Base-by-base conservation (phyloP, 2,329 filamentous ascomycete species). In the Arthroderma uncinatum region DNA sequence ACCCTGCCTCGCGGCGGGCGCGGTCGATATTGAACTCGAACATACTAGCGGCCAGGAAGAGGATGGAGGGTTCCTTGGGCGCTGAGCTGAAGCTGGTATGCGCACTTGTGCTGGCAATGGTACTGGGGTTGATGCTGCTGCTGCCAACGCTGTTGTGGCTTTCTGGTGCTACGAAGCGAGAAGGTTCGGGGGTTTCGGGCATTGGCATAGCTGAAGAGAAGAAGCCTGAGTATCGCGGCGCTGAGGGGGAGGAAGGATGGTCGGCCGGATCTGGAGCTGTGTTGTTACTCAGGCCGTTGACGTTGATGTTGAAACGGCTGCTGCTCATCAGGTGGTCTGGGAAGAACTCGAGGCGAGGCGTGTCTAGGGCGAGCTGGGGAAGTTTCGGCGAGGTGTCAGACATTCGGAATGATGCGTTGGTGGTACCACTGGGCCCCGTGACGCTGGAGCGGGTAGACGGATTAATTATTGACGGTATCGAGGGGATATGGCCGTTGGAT, bases 21-120 rank as follows among this genome's bases (percentile, higher is more conserved):
- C 87, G 89, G 67, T 92, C 88, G 67, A 97, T 97, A 66, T 95
- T 94, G 75, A 97, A 98, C 70, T 97, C 91, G 68, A 95, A 97
- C 33, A 97, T 80, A 64, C 89, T 95, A 19, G 92, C 93, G 12
- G 91, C 93, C 16, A 96, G 79, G 79, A 95, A 98, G 48, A 97
- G 76, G 6, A 95, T 82, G 57, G 58, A 48, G 2, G 59, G 59
- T 85, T 86, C 55, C 12, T 50, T 50, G 1, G 25, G 14, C 76
- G 76, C 48, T 70, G 77, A 39, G 68, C 64, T 9, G 65, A 62
- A 9, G 66, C 34, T 40, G 4, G 34, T n/a, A 28, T 47, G 25
- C 19, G 16, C 14, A 25, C 42, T 34, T 14, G 33, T 8, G 36
- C 52, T 12, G 30, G 16, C 30, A 16, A 19, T 37, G 4, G 16